Base-by-base conservation (phyloP, 176 grass and related monocot species). In the Eragrostis nindensis region DNA sequence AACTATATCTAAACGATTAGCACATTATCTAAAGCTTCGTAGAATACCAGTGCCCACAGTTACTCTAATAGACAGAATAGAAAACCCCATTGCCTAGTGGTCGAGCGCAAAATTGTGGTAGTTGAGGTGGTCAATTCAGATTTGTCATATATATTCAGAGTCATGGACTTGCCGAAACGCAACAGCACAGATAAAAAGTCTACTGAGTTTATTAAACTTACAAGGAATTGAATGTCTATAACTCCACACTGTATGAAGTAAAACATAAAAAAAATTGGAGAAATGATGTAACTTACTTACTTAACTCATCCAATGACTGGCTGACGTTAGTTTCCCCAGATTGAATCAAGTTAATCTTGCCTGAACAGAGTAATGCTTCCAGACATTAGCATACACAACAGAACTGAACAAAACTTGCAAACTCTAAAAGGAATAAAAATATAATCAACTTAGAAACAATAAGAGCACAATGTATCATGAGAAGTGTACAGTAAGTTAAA, bases 221-320 rank as follows among this genome's bases (percentile, higher is more conserved):
- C 8, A 78, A 36, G 13, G 41, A 78, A 78, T 4, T 78, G 60
- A 49, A 18, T 2, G 1, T 19, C 46, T 30, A 64, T 11, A 36
- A 36, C 32, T 36, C 32, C 4, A 49, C 40, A 50, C 21, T 19
- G 21, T 59, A 80, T 17, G 61, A 24, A 57, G 59, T 73, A 66
- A 8, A 12, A 84, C 72, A 73, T 68, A 50, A 21, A 30, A 82
- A 80, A 55, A 8, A 24, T 70, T 26, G 4, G 22, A 83, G 54
- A 79, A 9, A 41, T 36, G 50, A 82, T 17, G 11, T 15, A 55
- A n/a, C n/a, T n/a, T n/a, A 86, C 91, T 84, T 87, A 97, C 91
- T 81, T 44, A 97, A 71, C 57, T 87, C 89, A 79, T 97, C 89
- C 53, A 97, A 75, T 83, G 89, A 92, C 78, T 90, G 73, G 82